phyloP scores from a whole-genome alignment of 768 basidiomycete species.

The Leucosporidium creatinivorum region DNA sequence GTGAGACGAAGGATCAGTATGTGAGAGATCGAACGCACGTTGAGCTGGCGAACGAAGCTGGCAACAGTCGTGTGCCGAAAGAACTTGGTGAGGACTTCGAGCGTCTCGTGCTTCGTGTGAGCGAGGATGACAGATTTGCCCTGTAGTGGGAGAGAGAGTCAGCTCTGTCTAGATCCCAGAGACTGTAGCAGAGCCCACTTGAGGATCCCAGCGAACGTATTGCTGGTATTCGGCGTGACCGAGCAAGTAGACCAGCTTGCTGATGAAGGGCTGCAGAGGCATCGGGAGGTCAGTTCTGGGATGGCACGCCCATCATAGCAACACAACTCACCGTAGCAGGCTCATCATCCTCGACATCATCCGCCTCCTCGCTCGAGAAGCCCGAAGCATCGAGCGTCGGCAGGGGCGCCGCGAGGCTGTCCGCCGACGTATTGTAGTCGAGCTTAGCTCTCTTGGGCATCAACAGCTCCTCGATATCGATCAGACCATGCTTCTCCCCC shows the following conservation, averaged over 20 bases:
- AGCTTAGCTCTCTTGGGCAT: too few relatives aligned
- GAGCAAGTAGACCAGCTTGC: conserved; percentile 22
- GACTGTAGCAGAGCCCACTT: neutral
- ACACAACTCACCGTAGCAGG: too few relatives aligned
- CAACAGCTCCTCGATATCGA: too few relatives aligned
- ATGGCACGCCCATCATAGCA: too few relatives aligned
- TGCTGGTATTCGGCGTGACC: conserved; percentile 19
- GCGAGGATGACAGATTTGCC: conserved; percentile 27
- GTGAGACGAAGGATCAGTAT: too few relatives aligned
- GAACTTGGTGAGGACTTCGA: conserved; percentile 24
- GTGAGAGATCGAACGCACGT: neutral
- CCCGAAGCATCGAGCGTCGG: too few relatives aligned
- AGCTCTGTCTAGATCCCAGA: neutral
- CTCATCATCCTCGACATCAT: too few relatives aligned
- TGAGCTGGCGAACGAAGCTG: neutral
- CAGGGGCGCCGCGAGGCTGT: too few relatives aligned
- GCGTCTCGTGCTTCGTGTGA: conserved; percentile 24
- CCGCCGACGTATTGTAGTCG: too few relatives aligned
- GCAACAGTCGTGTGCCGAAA: conserved; percentile 26
- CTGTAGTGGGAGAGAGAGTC: neutral
- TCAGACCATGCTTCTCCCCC: too few relatives aligned
- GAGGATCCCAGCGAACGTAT: conserved; percentile 18
- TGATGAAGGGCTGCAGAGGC: conserved; percentile 17
- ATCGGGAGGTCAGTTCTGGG: neutral
- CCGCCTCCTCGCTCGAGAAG: too few relatives aligned